A percentile compares a stretch with the other conserved stretches of the same genome.
Evolutionary conservation across 2,329 filamentous ascomycete species (phyloP).

Genomic region (Sporothrix variecibatus): DNA sequence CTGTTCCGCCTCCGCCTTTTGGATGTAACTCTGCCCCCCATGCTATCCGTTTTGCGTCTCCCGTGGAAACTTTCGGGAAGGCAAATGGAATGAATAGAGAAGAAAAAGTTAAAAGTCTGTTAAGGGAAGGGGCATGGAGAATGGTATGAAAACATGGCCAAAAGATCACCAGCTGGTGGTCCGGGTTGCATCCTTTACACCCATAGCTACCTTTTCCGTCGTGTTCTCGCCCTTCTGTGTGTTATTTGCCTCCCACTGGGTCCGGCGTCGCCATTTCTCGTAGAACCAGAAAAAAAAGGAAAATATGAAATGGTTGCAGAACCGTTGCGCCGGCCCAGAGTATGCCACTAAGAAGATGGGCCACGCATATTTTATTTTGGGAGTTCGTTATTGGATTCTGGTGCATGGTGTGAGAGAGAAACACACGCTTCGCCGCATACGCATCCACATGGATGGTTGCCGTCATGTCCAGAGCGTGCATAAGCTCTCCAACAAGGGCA

Average conservation of each 20-base stretch:
- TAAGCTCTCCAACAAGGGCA: neutral
- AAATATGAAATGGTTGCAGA: constrained; percentile 14
- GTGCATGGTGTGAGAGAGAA: neutral
- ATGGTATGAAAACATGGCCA: neutral
- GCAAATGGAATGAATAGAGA: neutral
- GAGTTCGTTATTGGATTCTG: neutral
- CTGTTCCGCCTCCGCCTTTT: constrained; percentile 26
- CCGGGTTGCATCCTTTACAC: neutral
- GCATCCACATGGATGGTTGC: constrained; percentile 15
- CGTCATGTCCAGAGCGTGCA: constrained; percentile 14
- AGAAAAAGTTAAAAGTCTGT: neutral
- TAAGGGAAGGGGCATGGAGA: neutral
- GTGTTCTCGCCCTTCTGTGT: neutral
- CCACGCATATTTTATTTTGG: neutral
- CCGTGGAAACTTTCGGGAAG: neutral
- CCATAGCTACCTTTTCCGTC: neutral
- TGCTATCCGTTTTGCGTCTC: constrained; percentile 17
- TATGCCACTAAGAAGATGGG: neutral
- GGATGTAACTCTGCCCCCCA: constrained; percentile 23
- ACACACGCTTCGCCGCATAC: neutral
- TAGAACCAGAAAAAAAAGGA: neutral
- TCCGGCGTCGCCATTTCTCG: neutral
- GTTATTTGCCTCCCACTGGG: neutral
- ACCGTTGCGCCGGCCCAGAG: constrained; percentile 22
- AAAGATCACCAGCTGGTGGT: neutral